Conservation (phyloP, 2,329 filamentous ascomycete species). For the Cladosporium colombiae region DNA sequence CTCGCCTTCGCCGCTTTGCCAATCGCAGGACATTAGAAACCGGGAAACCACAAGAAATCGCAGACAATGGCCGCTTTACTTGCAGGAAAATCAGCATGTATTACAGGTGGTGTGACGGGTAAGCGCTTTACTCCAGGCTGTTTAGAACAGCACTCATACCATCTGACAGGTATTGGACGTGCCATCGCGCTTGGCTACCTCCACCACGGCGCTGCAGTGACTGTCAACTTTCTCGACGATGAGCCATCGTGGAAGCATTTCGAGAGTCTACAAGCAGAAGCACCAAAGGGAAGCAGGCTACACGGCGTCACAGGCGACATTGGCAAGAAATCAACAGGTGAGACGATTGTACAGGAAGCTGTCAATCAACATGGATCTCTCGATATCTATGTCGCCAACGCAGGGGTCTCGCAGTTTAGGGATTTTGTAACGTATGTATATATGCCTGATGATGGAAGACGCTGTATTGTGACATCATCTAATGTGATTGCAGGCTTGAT, state of each 20-base stretch:
- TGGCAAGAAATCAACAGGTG: constrained; percentile 69
- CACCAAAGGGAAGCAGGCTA: background rate
- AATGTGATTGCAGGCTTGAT: background rate
- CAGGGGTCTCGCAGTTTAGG: constrained; percentile 83
- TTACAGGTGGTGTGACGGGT: constrained; percentile 76
- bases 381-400: constrained; percentile 80
- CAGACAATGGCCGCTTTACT: constrained; percentile 53
- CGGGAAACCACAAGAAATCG: background rate
- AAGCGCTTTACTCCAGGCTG: too few species aligned
- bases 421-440: constrained; percentile 70
- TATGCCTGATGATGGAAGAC: background rate
- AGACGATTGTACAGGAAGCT: constrained; percentile 64
- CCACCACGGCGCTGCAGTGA: constrained; percentile 71
- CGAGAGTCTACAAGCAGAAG: constrained; percentile 37
- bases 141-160: too few species aligned
- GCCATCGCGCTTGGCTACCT: constrained; percentile 81
- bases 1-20: background rate
- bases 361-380: constrained; percentile 59
- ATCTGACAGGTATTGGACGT: constrained; percentile 71
- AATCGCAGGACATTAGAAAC: background rate
- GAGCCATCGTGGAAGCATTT: constrained; percentile 49
- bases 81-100: constrained; percentile 74
- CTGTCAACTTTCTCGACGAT: constrained; percentile 74
- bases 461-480: background rate
- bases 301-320: constrained; percentile 75